Evolutionary conservation across 208 protist species (phyloP).

Genomic region (Leishmania tarentolae): DNA sequence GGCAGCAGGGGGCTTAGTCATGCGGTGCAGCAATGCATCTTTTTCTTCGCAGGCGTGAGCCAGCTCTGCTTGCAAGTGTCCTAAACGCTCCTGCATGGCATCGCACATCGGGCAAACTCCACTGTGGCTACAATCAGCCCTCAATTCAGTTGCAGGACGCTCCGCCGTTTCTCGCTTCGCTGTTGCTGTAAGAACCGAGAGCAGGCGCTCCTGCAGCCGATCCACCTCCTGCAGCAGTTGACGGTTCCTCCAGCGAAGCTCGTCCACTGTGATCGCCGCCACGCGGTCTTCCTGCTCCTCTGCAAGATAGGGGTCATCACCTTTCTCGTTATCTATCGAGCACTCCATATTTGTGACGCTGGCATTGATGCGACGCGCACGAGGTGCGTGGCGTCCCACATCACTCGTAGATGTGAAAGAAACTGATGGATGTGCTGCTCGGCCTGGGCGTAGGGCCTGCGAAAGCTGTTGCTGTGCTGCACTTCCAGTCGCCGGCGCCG

Average conservation of each 20-base stretch:
- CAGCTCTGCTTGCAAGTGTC: conserved; percentile 39
- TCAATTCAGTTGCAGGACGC: not conserved
- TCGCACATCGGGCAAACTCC: conserved; percentile 13
- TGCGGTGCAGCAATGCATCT: conserved; percentile 27
- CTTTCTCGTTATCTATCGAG: not conserved
- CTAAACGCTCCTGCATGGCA: conserved; percentile 22
- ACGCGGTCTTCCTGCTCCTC: conserved; percentile 11
- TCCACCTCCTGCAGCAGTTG: conserved; percentile 43
- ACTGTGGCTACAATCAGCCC: not conserved
- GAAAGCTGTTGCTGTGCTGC: not conserved
- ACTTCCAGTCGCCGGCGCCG: not conserved
- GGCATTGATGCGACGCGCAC: conserved; percentile 13
- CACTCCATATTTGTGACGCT: not conserved
- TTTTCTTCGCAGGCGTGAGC: conserved; percentile 38
- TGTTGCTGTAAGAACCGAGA: conserved; percentile 17
- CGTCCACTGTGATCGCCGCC: conserved; percentile 41
- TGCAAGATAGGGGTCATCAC: not conserved
- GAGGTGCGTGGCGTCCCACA: conserved; percentile 2
- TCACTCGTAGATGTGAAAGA: not conserved
- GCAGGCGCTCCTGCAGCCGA: conserved; percentile 29
- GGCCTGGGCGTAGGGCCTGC: not conserved
- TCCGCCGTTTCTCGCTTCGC: not conserved
- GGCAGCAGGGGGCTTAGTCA: conserved; percentile 2
- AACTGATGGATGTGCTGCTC: not conserved
- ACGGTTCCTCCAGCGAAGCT: conserved; percentile 57